Evolutionary conservation across 805 yeast species (phyloP).

Genomic region (Hanseniaspora occidentalis): DNA sequence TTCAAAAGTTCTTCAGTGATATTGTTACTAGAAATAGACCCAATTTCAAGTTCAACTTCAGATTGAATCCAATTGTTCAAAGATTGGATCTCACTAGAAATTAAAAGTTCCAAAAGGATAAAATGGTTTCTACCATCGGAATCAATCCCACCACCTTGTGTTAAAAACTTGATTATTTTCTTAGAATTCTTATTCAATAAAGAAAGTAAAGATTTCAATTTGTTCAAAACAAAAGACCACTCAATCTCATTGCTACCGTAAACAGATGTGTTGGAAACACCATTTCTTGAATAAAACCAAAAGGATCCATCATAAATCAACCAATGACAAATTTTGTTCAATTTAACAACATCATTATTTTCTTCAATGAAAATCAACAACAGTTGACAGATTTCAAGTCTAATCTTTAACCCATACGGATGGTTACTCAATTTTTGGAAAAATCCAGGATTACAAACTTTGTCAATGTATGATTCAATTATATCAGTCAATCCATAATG

Average conservation of each 20-base stretch:
- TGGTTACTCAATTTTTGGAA: not conserved
- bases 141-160: not conserved
- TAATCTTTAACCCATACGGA: not conserved
- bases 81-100: not conserved
- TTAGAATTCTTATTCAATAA: not conserved
- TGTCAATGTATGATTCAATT: too few relatives aligned
- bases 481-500: too few relatives aligned
- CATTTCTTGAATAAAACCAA: constrained; percentile 15
- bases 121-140: not conserved
- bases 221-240: not conserved
- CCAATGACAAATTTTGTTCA: constrained; percentile 6
- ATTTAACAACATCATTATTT: not conserved
- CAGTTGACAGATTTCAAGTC: not conserved
- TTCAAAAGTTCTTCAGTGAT: not conserved
- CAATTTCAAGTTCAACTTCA: too few relatives aligned
- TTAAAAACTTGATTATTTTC: not conserved
- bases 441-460: too few relatives aligned
- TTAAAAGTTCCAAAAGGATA: not conserved
- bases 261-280: not conserved
- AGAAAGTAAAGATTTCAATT: not conserved
- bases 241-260: not conserved
- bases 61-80: not conserved
- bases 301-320: constrained; percentile 10
- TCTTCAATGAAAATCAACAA: not conserved
- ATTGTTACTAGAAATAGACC: not conserved